A percentile compares a stretch with the other conserved stretches of the same genome.
These are phyloP conservation scores for Castanea crenata DNA, from an alignment of 306 rosid species.

Conservation along the genomic window DNA sequence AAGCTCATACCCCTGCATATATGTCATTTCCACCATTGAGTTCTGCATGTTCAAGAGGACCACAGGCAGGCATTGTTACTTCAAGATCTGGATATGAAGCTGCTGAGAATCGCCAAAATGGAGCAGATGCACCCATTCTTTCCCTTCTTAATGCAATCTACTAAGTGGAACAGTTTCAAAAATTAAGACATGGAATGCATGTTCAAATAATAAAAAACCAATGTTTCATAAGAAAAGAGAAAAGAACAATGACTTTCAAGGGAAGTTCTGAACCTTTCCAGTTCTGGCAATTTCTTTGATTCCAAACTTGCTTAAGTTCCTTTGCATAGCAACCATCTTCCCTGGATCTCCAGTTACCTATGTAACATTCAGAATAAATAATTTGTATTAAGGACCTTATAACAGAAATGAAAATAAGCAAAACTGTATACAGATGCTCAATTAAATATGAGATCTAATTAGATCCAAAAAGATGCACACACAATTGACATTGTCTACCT, in stretches of 20 bases:
- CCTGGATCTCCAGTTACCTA: constrained; percentile 94
- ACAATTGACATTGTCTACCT: no score
- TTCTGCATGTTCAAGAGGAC: constrained; percentile 41
- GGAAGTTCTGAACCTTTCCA: constrained; percentile 61
- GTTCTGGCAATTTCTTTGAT: constrained; percentile 87
- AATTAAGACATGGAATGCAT: constrained; percentile 5
- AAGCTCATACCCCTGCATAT: constrained; percentile 53
- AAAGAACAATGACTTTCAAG: constrained; percentile 9
- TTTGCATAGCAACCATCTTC: constrained; percentile 71
- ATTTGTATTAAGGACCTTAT: background rate
- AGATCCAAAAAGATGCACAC: no score
- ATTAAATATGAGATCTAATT: no score
- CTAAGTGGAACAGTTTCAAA: constrained; percentile 6
- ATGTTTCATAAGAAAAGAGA: constrained; percentile 7
- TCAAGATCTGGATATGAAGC: constrained; percentile 92
- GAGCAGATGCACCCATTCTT: constrained; percentile 86
- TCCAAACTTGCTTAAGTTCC: constrained; percentile 73
- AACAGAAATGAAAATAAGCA: constrained; percentile 9
- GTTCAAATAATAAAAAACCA: constrained; percentile 19
- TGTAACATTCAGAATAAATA: constrained; percentile 23
- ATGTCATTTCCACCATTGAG: constrained; percentile 30
- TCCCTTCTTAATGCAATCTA: constrained; percentile 92
- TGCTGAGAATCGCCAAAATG: constrained; percentile 88
- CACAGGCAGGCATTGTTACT: constrained; percentile 39
- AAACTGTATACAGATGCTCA: background rate